Evolutionary conservation across 2,329 filamentous ascomycete species (phyloP).

Genomic region (Fusarium setosum): DNA sequence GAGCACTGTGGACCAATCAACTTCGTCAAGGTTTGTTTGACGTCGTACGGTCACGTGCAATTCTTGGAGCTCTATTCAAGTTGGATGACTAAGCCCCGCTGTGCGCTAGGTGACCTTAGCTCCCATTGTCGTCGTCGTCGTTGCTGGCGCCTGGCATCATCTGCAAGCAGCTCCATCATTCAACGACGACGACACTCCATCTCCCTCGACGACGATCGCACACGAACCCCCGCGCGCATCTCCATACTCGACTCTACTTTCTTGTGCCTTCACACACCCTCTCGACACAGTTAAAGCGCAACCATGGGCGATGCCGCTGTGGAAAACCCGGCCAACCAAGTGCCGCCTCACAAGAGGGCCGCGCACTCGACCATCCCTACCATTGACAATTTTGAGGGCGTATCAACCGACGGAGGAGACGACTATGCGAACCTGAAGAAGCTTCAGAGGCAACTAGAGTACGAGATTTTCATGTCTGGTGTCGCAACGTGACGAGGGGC

Average conservation of each 20-base stretch:
- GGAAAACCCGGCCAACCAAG: slow-evolving; percentile 80
- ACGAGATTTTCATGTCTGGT: slow-evolving; percentile 47
- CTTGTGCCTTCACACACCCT: not conserved
- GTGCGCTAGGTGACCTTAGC: slow-evolving; percentile 37
- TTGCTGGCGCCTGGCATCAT: slow-evolving; percentile 45
- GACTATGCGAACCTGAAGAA: slow-evolving; percentile 97
- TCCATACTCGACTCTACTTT: not conserved
- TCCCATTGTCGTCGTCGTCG: slow-evolving; percentile 43
- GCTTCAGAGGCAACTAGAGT: slow-evolving; percentile 96
- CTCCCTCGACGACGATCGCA: slow-evolving; percentile 19
- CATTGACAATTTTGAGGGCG: slow-evolving; percentile 89
- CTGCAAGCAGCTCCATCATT: slow-evolving; percentile 40
- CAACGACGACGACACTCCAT: slow-evolving; percentile 22
- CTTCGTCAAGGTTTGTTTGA: not conserved
- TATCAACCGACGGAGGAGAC: slow-evolving; percentile 83
- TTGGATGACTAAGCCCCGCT: slow-evolving; percentile 39
- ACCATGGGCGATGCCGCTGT: slow-evolving; percentile 89
- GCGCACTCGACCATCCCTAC: slow-evolving; percentile 85
- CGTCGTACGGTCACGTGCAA: slow-evolving; percentile 31
- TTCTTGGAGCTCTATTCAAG: not conserved
- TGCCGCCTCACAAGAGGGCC: slow-evolving; percentile 84
- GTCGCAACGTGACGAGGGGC: slow-evolving; percentile 7
- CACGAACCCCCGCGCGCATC: slow-evolving; percentile 1
- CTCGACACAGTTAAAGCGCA: slow-evolving; percentile 25
- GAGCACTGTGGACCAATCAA: slow-evolving; percentile 34